Evolutionary conservation across 805 yeast genomes (phyloP).

Genomic region (Komagataella mondaviorum): DNA sequence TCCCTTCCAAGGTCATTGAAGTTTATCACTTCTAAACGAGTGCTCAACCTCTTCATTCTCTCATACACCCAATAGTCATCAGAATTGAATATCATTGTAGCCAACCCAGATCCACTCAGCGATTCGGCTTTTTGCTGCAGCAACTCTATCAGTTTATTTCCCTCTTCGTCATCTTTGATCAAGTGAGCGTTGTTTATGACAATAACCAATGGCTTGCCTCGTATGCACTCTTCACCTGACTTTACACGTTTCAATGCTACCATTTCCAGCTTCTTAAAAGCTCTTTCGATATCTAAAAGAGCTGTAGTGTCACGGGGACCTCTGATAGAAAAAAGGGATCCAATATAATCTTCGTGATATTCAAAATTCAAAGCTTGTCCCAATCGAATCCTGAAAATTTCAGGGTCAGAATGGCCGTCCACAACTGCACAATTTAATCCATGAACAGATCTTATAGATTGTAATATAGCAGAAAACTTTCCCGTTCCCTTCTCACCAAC

Average conservation of each 20-base stretch:
- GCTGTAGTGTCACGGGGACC: constrained; percentile 86
- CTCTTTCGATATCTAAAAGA: constrained; percentile 68
- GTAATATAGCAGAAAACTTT: constrained; percentile 61
- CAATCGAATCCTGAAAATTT: constrained; percentile 60
- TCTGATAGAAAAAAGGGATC: constrained; percentile 63
- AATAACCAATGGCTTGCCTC: constrained; percentile 44
- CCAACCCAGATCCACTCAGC: constrained; percentile 59
- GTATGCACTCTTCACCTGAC: constrained; percentile 6
- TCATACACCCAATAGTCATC: constrained; percentile 87
- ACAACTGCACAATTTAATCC: constrained; percentile 56
- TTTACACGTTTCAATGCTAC: constrained; percentile 43
- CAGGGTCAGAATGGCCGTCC: constrained; percentile 82
- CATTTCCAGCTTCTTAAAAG: constrained; percentile 62
- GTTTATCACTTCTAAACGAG: constrained; percentile 60
- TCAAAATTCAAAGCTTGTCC: constrained; percentile 67
- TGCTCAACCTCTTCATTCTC: constrained; percentile 55
- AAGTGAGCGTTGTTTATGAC: constrained; percentile 67
- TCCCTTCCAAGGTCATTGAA: constrained; percentile 46
- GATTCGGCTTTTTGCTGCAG: constrained; percentile 77
- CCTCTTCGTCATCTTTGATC: constrained; percentile 65
- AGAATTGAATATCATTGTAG: constrained; percentile 55
- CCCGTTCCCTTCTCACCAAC: constrained; percentile 87
- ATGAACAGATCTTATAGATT: constrained; percentile 49
- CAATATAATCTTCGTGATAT: constrained; percentile 72
- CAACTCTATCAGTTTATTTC: constrained; percentile 54